Evolutionary conservation across 2,329 filamentous ascomycete genomes (phyloP).

Genomic region (Iodosphaeria phyllophila): DNA sequence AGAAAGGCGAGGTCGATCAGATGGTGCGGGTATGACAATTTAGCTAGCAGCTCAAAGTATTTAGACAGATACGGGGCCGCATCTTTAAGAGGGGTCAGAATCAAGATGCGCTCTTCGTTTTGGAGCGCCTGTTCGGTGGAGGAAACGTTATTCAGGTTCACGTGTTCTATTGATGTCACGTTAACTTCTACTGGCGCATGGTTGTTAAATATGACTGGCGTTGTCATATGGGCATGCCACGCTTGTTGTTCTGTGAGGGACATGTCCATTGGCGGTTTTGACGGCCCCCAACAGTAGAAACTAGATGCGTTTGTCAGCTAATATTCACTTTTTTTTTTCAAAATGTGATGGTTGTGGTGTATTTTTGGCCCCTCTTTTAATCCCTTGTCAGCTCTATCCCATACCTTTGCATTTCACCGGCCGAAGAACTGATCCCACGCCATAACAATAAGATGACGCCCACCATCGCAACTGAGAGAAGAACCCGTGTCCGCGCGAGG

Average conservation of each 20-base stretch:
- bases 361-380: no score
- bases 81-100: slow-evolving; percentile 85
- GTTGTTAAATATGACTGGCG: slow-evolving; percentile 91
- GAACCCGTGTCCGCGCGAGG: slow-evolving; percentile 58
- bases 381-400: no score
- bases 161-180: slow-evolving; percentile 53
- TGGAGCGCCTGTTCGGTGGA: slow-evolving; percentile 61
- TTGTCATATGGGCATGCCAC: slow-evolving; percentile 78
- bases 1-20: slow-evolving; percentile 92
- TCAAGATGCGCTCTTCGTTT: slow-evolving; percentile 76
- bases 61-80: slow-evolving; percentile 65
- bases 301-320: slow-evolving; percentile 37
- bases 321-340: slow-evolving; percentile 5
- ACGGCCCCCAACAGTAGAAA: slow-evolving; percentile 93
- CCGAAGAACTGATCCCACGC: slow-evolving; percentile 65
- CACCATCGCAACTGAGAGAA: slow-evolving; percentile 52
- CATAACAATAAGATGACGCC: slow-evolving; percentile 67
- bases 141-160: slow-evolving; percentile 71
- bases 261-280: slow-evolving; percentile 94
- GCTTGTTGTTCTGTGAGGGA: slow-evolving; percentile 72
- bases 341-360: no score
- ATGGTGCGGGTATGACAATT: slow-evolving; percentile 85
- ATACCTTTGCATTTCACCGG: slow-evolving; percentile 82
- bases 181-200: slow-evolving; percentile 79
- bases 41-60: slow-evolving; percentile 82